Base-by-base conservation (phyloP, 768 basidiomycete species). In the Lentinula detonsa region DNA sequence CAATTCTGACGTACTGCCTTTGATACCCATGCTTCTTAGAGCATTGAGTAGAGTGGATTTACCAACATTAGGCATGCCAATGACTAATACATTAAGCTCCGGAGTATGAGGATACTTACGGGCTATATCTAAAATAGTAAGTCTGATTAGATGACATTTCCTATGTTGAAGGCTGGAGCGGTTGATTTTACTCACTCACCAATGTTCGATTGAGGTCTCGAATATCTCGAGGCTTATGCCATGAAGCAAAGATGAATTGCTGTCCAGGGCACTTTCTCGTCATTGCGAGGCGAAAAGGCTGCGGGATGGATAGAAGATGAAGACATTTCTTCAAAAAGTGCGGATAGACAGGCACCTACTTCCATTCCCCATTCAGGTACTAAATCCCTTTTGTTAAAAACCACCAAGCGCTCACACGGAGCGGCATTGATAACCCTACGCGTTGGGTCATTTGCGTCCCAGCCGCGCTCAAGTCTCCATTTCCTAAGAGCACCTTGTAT, bases 51-150 rank as follows among this genome's bases (percentile, higher is more conserved):
- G 74, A 2, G 93, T 95, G 13, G 95, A 98, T 75, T 99, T 98
- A 45, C 96, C 96, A 51, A 98, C 94, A 72, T 98, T 98, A 16
- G 97, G 97, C 96, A 99, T 98, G 23, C 97, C 97, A 61, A 97
- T 88, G 23, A 98, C 93, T 2, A 98, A 81, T 6, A 98, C 88
- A 67, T 95, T 94, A 65, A 93, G 75, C 70, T 90, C 90, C 66
- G 86, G 84, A 51, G 85, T 81, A 64, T 91, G 83, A 55, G 85
- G 85, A 69, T 87, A 81, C 45, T 78, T 77, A 67, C 84, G 85
- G 35, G 90, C 48, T 59, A 59, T 48, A 48, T 59, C 57, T 59
- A 62, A 46, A 45, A 39, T 18, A 21, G 11, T 39, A 43, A 34
- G 33, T 9, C 3, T 31, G 33, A 43, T 18, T 4, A 39, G 13